These are phyloP conservation scores for Ilex asprella DNA, from an alignment of 257 asterid genomes.

Conservation along the genomic window DNA sequence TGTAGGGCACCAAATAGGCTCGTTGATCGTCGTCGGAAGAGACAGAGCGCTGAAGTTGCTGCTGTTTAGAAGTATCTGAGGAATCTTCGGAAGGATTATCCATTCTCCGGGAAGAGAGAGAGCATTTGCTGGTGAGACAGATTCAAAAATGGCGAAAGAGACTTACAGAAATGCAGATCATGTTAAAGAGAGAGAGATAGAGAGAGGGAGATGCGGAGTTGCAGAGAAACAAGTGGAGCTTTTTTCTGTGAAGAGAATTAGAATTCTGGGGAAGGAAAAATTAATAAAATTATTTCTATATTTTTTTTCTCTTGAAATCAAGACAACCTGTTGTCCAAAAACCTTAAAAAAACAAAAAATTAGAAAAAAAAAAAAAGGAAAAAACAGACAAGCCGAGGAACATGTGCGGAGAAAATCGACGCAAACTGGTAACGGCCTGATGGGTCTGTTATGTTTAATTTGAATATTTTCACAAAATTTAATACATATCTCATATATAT, in stretches of 20 bases:
- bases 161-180: slow-evolving; percentile 49
- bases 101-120: slow-evolving; percentile 38
- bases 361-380: too few relatives aligned
- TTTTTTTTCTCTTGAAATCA: too few relatives aligned
- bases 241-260: slow-evolving; percentile 15
- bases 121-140: slow-evolving; percentile 18
- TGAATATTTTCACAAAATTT: too few relatives aligned
- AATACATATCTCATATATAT: too few relatives aligned
- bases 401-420: too few relatives aligned
- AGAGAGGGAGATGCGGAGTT: slow-evolving; percentile 50
- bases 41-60: slow-evolving; percentile 35
- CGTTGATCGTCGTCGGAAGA: slow-evolving; percentile 58
- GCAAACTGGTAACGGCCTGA: too few relatives aligned
- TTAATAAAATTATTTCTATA: too few relatives aligned
- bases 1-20: slow-evolving; percentile 80
- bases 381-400: too few relatives aligned
- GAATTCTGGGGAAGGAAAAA: too few relatives aligned
- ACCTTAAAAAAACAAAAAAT: too few relatives aligned
- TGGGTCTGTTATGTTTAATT: too few relatives aligned
- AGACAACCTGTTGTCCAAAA: too few relatives aligned
- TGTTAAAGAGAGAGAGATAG: slow-evolving; percentile 18
- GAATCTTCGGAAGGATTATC: slow-evolving; percentile 42
- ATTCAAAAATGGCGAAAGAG: slow-evolving; percentile 64
- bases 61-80: slow-evolving; percentile 25
- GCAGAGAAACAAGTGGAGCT: slow-evolving; percentile 43